Conservation (phyloP, 2,329 filamentous ascomycete species). For the Emericellopsis cladophorae region DNA sequence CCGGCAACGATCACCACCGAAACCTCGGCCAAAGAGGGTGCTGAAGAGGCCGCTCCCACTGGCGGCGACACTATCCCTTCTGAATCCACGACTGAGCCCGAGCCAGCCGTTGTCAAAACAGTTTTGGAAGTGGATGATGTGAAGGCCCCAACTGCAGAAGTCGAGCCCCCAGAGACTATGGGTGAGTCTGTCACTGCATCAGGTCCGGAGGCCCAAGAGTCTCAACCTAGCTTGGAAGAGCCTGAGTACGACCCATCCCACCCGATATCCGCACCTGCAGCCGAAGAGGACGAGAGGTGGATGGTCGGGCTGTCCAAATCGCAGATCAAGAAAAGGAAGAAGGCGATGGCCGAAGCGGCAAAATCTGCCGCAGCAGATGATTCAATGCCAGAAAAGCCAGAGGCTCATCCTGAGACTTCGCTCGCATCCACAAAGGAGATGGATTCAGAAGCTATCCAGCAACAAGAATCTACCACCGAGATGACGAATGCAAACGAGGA, state of each 20-base stretch:
- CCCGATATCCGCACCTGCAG: not conserved
- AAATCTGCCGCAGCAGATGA: not conserved
- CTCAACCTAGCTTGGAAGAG: not conserved
- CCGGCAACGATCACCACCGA: not conserved
- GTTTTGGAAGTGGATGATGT: not conserved
- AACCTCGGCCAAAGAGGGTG: too few species aligned
- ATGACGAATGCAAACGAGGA: too few species aligned
- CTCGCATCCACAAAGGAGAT: not conserved
- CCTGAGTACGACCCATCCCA: not conserved
- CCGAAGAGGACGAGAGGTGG: not conserved
- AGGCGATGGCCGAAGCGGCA: not conserved
- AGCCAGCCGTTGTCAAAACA: not conserved
- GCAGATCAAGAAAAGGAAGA: slow-evolving; percentile 7
- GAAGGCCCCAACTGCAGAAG: not conserved
- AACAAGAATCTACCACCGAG: too few species aligned
- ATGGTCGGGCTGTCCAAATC: slow-evolving; percentile 7
- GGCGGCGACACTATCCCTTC: too few species aligned
- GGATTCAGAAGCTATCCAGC: too few species aligned
- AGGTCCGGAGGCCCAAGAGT: too few species aligned
- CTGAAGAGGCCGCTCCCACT: too few species aligned
- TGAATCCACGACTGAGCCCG: not conserved
- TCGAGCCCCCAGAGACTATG: not conserved
- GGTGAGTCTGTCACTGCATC: too few species aligned
- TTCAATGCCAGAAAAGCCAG: not conserved
- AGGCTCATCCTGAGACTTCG: not conserved